Base-by-base conservation (phyloP, 805 yeast genomes). In the Ogataea polymorpha region DNA sequence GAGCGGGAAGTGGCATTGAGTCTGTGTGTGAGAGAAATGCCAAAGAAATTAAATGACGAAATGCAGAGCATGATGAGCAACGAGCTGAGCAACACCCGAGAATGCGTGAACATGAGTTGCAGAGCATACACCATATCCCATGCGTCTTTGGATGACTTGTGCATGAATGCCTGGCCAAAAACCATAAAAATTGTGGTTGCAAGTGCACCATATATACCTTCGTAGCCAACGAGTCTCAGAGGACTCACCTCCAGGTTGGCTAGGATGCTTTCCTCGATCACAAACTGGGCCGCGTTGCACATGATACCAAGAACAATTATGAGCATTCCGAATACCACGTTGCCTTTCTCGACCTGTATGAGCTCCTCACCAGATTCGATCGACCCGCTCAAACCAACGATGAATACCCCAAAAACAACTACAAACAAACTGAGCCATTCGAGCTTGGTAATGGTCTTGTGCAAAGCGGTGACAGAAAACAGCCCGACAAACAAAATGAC, bases 1-100 rank as follows among this genome's bases (percentile, higher is more conserved):
- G 88, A 79, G 55, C 93, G 70, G 2, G 90, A 72, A 1, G 95
- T 85, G 24, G 95, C 93, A 38, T 84, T 79, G 35, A 85, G 56
- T 33, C 65, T 63, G 36, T 75, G 70, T 2, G 95, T 86, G 27
- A 86, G 65, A 7, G 86, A 72, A 28, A 84, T 72, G 2, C 95
- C 95, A 52, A 80, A 79, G 59, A 71, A 80, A 61, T 86, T 86
- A 72, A 86, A 86, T 5, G 72, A 53, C 2, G 88, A 77, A 46
- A 86, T 85, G 7, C 85, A 81, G 2, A 80, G 36, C 91, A 86
- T 83, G 46, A 84, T 83, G 32, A 74, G 64, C 2, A 82, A 15
- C 2, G 89, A 79, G 6, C 83, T 67, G 3, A 66, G 43, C 13
- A 82, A 45, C n/a, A 86, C 67, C 3, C 56, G 55, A 2, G 50